Percentiles rank a stretch among this genome's conserved stretches.
These are phyloP conservation scores for Dactylellina parvicollis DNA, from an alignment of 2,329 filamentous ascomycete genomes.

Conservation along the genomic window DNA sequence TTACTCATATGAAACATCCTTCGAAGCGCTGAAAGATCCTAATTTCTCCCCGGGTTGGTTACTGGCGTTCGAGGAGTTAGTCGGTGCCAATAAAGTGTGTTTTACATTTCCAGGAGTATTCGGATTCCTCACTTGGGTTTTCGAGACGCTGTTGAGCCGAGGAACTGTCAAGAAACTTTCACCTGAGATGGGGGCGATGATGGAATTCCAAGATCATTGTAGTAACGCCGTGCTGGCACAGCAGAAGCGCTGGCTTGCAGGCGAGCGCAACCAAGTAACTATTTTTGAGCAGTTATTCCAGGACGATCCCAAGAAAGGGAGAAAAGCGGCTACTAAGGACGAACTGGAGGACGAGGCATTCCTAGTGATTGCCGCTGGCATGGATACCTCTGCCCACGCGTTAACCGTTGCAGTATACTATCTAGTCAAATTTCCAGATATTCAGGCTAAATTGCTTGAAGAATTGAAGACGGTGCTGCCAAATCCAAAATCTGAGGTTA, in stretches of 20 bases:
- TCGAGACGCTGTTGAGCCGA: slow-evolving; percentile 14
- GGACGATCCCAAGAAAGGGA: slow-evolving; percentile 31
- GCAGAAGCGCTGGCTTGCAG: slow-evolving; percentile 27
- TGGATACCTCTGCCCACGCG: slow-evolving; percentile 33
- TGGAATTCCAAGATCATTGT: slow-evolving; percentile 23
- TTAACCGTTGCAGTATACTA: slow-evolving; percentile 28
- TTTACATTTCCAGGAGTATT: slow-evolving; percentile 25
- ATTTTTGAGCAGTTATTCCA: slow-evolving; percentile 30
- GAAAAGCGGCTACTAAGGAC: slow-evolving; percentile 26
- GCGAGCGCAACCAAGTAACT: slow-evolving; percentile 17
- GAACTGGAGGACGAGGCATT: slow-evolving; percentile 20
- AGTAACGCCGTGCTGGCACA: slow-evolving; percentile 17
- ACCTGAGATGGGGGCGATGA: slow-evolving; percentile 24
- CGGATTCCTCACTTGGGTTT: slow-evolving; percentile 18
- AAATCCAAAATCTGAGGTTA: slow-evolving; percentile 24
- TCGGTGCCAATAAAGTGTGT: slow-evolving; percentile 12
- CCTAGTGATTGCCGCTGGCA: slow-evolving; percentile 26
- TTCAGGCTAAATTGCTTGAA: slow-evolving; percentile 22
- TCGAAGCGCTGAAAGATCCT: slow-evolving; percentile 20
- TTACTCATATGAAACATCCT: slow-evolving; percentile 28
- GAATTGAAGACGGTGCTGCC: slow-evolving; percentile 30
- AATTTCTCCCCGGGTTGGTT: slow-evolving; percentile 19
- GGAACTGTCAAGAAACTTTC: slow-evolving; percentile 20
- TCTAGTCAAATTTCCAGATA: slow-evolving; percentile 18
- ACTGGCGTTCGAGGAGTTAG: slow-evolving; percentile 18